Percentiles rank a stretch among this genome's conserved stretches.
Evolutionary conservation across 1,284 basidiomycete species (phyloP).

Genomic region (Leccinum variabile): DNA sequence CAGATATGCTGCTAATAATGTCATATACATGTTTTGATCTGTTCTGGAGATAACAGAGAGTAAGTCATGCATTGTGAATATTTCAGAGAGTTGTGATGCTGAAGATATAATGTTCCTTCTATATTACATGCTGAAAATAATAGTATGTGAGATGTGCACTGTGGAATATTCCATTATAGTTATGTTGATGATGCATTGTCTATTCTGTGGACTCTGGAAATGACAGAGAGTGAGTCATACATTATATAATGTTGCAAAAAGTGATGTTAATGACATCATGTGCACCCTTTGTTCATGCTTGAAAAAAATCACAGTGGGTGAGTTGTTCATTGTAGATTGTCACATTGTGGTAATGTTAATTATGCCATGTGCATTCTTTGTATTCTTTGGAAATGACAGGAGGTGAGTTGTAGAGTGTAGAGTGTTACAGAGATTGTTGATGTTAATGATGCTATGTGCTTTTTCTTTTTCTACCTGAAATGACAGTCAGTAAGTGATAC

Average conservation of each 20-base stretch:
- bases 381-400: not conserved
- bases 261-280: not conserved
- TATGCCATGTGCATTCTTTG: not conserved
- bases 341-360: not conserved
- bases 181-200: not conserved
- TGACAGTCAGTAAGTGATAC: too few species aligned
- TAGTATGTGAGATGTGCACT: not conserved
- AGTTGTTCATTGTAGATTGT: not conserved
- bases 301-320: not conserved
- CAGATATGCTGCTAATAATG: not conserved
- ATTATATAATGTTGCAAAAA: not conserved
- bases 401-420: too few species aligned
- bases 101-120: too few species aligned
- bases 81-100: not conserved
- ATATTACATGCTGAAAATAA: not conserved
- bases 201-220: not conserved
- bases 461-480: too few species aligned
- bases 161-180: not conserved
- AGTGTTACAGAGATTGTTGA: too few species aligned
- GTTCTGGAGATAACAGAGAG: not conserved
- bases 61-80: not conserved
- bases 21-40: not conserved
- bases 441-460: too few species aligned
- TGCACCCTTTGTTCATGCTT: not conserved
- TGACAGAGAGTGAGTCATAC: not conserved